phyloP scores from a whole-genome alignment of 2,329 filamentous ascomycete genomes.

The Ophiostoma sp. region DNA sequence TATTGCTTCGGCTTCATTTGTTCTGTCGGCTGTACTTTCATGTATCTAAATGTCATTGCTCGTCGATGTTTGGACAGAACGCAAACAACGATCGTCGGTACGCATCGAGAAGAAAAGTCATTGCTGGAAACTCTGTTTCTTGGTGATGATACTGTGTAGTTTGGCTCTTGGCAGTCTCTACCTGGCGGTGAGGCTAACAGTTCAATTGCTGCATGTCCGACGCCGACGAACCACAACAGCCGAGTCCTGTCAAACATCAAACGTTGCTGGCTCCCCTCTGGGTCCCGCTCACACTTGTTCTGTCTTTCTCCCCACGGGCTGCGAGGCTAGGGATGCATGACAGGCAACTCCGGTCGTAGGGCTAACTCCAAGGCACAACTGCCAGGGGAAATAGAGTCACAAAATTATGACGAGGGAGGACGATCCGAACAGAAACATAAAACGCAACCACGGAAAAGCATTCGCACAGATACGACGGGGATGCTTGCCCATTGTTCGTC shows the following conservation, averaged over 20 bases:
- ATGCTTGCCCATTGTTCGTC: not conserved
- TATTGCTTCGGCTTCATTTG: not conserved
- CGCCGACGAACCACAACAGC: not conserved
- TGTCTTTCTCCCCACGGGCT: not conserved
- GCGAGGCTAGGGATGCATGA: conserved; percentile 7
- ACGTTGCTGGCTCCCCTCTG: conserved; percentile 3
- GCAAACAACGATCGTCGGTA: not conserved
- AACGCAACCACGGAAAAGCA: not conserved
- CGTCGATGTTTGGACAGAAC: not conserved
- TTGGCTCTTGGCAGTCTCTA: not conserved
- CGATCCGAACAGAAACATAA: not conserved
- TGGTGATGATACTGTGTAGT: no score
- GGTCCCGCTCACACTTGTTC: not conserved
- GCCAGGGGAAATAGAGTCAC: not conserved
- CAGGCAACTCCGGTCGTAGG: conserved; percentile 16
- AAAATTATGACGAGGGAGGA: not conserved
- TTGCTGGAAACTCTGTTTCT: not conserved
- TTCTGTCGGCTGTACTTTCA: not conserved
- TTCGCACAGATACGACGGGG: conserved; percentile 2
- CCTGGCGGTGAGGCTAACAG: conserved; percentile 16
- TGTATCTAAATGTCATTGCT: not conserved
- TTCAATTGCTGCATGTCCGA: not conserved
- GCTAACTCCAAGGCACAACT: conserved; percentile 15
- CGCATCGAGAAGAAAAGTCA: not conserved
- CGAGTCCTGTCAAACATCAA: not conserved